A percentile compares a stretch with the other conserved stretches of the same genome.
Conservation (phyloP, 1,284 basidiomycete species). For the Heterobasidion irregulare region DNA sequence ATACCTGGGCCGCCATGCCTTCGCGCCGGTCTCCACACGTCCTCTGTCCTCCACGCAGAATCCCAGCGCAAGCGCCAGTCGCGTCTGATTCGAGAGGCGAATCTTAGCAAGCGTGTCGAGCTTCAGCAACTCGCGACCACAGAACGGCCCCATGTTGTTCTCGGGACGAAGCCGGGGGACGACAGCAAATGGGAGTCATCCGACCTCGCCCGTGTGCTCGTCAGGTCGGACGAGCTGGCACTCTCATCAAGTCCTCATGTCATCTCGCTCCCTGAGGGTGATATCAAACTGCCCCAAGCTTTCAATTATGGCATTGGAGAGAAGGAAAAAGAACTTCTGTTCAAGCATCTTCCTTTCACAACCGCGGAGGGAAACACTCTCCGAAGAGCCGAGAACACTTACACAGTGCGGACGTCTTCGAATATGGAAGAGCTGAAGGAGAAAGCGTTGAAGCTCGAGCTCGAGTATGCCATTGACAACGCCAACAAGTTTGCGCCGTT, state of each 20-base stretch:
- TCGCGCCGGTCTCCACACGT: slow-evolving; percentile 42
- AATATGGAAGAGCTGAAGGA: slow-evolving; percentile 1
- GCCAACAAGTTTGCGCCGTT: slow-evolving; percentile 61
- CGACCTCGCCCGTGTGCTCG: slow-evolving; percentile 53
- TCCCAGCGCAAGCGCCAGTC: slow-evolving; percentile 26
- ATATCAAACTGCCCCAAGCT: slow-evolving; percentile 35
- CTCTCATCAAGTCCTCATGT: slow-evolving; percentile 11
- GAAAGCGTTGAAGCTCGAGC: not conserved
- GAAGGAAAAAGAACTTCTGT: slow-evolving; percentile 46
- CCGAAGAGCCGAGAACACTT: not conserved
- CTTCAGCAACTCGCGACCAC: slow-evolving; percentile 31
- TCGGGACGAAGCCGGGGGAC: slow-evolving; percentile 59
- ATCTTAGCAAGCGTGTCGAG: slow-evolving; percentile 39
- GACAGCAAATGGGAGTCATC: slow-evolving; percentile 56
- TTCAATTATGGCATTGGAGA: slow-evolving; percentile 57
- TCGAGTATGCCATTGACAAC: slow-evolving; percentile 33
- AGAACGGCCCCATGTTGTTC: slow-evolving; percentile 57
- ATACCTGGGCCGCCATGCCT: slow-evolving; percentile 33
- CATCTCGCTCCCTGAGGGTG: slow-evolving; percentile 5
- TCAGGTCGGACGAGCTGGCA: slow-evolving; percentile 45
- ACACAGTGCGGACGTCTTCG: not conserved
- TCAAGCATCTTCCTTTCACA: slow-evolving; percentile 26
- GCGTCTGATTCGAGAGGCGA: slow-evolving; percentile 39
- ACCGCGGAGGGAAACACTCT: slow-evolving; percentile 7
- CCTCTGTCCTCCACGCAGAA: slow-evolving; percentile 30